Percentiles rank a stretch among this genome's conserved stretches.
phyloP scores from a whole-genome alignment of 441 rosid genomes.

The Eutrema salsugineum region DNA sequence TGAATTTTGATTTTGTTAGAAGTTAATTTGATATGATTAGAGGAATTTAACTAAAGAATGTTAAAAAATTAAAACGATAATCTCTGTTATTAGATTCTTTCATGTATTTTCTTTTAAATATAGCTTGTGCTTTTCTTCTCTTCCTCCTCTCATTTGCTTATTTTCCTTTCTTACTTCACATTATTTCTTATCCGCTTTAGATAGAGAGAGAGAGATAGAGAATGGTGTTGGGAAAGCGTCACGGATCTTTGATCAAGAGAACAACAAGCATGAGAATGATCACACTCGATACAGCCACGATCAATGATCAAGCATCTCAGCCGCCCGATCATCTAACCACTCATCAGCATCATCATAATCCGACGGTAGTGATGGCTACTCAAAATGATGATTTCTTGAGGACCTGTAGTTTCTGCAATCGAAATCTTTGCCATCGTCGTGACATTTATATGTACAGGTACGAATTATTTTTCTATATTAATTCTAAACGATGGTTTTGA shows the following conservation, averaged over 20 bases:
- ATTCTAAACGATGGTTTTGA: background rate
- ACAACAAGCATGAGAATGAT: slow-evolving; percentile 74
- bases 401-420: slow-evolving; percentile 29
- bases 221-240: slow-evolving; percentile 72
- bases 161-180: slow-evolving; percentile 21
- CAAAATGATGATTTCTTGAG: slow-evolving; percentile 17
- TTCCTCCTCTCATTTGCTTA: slow-evolving; percentile 5
- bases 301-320: slow-evolving; percentile 24
- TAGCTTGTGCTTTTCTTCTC: slow-evolving; percentile 13
- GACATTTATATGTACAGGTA: slow-evolving; percentile 35
- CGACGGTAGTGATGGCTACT: slow-evolving; percentile 2
- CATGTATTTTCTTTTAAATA: slow-evolving; percentile 14
- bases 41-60: background rate
- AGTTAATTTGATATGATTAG: background rate
- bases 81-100: slow-evolving; percentile 17
- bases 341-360: slow-evolving; percentile 16
- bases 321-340: slow-evolving; percentile 27
- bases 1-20: background rate
- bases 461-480: background rate
- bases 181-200: background rate
- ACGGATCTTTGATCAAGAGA: slow-evolving; percentile 60
- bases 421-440: slow-evolving; percentile 29
- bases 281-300: slow-evolving; percentile 36
- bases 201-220: slow-evolving; percentile 20
- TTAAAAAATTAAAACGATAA: slow-evolving; percentile 5